Conservation (phyloP, 306 rosid genomes). For the Argentina anserina region DNA sequence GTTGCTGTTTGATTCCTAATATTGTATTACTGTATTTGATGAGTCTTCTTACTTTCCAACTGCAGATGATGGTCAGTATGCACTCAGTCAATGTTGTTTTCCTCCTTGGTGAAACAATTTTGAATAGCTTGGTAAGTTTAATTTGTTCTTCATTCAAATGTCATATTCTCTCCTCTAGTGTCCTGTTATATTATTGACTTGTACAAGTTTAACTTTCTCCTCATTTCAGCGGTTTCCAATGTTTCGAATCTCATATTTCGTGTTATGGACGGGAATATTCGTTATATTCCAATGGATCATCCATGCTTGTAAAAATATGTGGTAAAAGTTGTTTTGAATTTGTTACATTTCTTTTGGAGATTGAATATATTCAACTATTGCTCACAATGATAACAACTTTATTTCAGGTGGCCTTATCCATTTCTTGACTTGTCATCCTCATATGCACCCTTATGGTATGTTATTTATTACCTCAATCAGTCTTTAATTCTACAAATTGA, state of each 20-base stretch:
- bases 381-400: neutral
- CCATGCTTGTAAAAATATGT: slow-evolving; percentile 49
- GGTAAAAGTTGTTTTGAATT: slow-evolving; percentile 43
- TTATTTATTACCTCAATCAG: neutral
- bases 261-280: slow-evolving; percentile 67
- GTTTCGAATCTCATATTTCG: slow-evolving; percentile 76
- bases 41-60: slow-evolving; percentile 17
- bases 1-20: neutral
- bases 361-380: neutral
- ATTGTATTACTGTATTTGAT: neutral
- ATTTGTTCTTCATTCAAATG: neutral
- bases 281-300: slow-evolving; percentile 81
- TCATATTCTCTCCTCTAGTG: neutral
- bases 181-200: neutral
- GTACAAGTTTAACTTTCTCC: slow-evolving; percentile 23
- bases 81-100: slow-evolving; percentile 78
- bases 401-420: slow-evolving; percentile 93
- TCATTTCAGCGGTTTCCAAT: slow-evolving; percentile 72
- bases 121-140: slow-evolving; percentile 74
- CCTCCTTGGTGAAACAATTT: slow-evolving; percentile 69
- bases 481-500: neutral
- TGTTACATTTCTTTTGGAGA: slow-evolving; percentile 3
- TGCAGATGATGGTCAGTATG: slow-evolving; percentile 66
- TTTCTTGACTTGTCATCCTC: slow-evolving; percentile 83
- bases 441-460: slow-evolving; percentile 84